phyloP scores from a whole-genome alignment of 805 yeast species.

The Yamadazyma insecticola region DNA sequence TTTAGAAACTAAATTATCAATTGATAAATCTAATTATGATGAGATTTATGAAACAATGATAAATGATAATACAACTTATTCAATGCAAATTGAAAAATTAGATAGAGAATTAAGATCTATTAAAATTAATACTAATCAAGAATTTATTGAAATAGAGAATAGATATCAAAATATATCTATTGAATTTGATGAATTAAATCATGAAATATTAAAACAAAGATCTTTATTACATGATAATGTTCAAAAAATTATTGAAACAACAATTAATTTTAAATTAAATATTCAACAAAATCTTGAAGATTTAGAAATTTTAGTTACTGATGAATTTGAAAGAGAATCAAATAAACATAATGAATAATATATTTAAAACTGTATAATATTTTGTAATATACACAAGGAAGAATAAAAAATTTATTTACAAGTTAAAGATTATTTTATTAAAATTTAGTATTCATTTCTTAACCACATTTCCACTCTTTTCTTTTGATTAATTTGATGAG shows the following conservation, averaged over 20 bases:
- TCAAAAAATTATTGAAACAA: constrained; percentile 53
- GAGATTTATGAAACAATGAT: constrained; percentile 52
- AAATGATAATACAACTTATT: constrained; percentile 47
- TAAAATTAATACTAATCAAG: constrained; percentile 46
- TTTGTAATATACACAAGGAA: background rate
- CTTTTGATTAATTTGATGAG: constrained; percentile 38
- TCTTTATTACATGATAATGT: constrained; percentile 49
- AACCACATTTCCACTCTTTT: constrained; percentile 64
- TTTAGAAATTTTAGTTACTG: constrained; percentile 41
- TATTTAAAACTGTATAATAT: constrained; percentile 7
- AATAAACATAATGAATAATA: constrained; percentile 4
- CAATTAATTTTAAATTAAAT: constrained; percentile 61
- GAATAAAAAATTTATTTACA: too few species aligned
- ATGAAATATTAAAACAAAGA: constrained; percentile 43
- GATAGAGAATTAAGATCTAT: constrained; percentile 53
- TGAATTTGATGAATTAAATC: constrained; percentile 47
- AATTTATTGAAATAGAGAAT: constrained; percentile 42
- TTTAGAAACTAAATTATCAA: constrained; percentile 51
- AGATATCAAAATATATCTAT: constrained; percentile 47
- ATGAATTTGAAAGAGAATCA: constrained; percentile 17
- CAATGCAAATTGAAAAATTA: constrained; percentile 61
- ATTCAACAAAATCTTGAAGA: constrained; percentile 63
- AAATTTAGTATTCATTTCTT: constrained; percentile 46
- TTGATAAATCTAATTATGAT: constrained; percentile 50
- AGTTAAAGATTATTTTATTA: background rate